Percentiles rank a stretch among this genome's conserved stretches.
Conservation (phyloP, 2,329 filamentous ascomycete species). For the Tolypocladium guangdongense region DNA sequence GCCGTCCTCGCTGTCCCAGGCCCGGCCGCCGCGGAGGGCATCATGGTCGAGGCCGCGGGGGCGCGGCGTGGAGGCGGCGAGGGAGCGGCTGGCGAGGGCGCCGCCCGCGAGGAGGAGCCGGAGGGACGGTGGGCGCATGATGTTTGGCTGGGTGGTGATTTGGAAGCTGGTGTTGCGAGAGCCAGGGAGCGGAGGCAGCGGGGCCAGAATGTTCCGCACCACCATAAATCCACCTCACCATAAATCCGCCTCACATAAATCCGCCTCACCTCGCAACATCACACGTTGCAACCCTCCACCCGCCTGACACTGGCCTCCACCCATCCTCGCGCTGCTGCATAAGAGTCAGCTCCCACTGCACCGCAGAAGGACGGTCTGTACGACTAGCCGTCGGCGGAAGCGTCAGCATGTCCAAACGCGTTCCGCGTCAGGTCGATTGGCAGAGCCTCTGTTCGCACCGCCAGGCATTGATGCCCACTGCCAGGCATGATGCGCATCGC, state of each 20-base stretch:
- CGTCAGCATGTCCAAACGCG: not conserved
- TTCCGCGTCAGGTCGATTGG: not conserved
- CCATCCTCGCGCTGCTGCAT: not conserved
- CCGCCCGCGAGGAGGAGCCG: not conserved
- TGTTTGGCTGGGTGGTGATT: not conserved
- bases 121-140: not conserved
- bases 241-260: too few relatives aligned
- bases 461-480: not conserved
- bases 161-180: not conserved
- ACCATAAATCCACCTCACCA: too few relatives aligned
- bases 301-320: too few relatives aligned
- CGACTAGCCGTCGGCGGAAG: too few relatives aligned
- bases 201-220: not conserved
- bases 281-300: too few relatives aligned
- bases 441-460: not conserved
- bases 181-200: not conserved
- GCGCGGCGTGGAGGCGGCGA: slow-evolving; percentile 15
- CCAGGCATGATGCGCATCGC: too few relatives aligned
- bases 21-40: not conserved
- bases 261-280: too few relatives aligned
- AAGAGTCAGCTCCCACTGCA: not conserved
- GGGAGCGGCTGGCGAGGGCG: slow-evolving; percentile 6
- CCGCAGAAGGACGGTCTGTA: not conserved
- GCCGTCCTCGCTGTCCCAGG: slow-evolving; percentile 23
- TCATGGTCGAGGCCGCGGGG: slow-evolving; percentile 6